A percentile compares a stretch with the other conserved stretches of the same genome.
phyloP scores from a whole-genome alignment of 192 early-diverging fungal genomes.

The Borealophlyctis nickersoniae region DNA sequence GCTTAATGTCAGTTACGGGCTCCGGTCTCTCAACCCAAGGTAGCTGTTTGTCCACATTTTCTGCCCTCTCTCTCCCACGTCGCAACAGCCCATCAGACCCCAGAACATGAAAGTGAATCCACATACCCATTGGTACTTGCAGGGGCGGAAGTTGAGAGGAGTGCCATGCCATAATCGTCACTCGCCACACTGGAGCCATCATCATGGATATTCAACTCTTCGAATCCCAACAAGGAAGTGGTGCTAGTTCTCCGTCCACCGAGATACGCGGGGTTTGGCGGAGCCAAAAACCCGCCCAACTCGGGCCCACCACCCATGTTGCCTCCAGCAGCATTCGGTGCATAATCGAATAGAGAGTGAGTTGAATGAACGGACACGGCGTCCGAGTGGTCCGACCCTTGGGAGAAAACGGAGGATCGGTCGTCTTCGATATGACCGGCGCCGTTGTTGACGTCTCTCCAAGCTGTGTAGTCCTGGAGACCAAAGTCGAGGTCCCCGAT shows the following conservation, averaged over 20 bases:
- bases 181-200: not conserved
- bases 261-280: not conserved
- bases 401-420: not conserved
- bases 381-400: not conserved
- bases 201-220: not conserved
- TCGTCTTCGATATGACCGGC: constrained; percentile 1
- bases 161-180: not conserved
- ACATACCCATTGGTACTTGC: not conserved
- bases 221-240: not conserved
- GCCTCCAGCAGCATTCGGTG: not conserved
- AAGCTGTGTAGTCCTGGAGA: too few species aligned
- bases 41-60: not conserved
- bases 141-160: not conserved
- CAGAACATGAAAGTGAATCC: not conserved
- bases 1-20: too few species aligned
- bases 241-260: not conserved
- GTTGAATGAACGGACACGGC: too few species aligned
- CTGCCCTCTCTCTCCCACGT: not conserved
- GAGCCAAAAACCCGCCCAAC: not conserved
- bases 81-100: not conserved
- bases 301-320: not conserved
- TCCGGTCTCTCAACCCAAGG: not conserved
- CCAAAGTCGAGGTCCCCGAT: too few species aligned
- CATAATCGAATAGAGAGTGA: not conserved
- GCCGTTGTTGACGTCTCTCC: too few species aligned